Conservation (phyloP, 768 basidiomycete genomes). For the Cystofilobasidium macerans region DNA sequence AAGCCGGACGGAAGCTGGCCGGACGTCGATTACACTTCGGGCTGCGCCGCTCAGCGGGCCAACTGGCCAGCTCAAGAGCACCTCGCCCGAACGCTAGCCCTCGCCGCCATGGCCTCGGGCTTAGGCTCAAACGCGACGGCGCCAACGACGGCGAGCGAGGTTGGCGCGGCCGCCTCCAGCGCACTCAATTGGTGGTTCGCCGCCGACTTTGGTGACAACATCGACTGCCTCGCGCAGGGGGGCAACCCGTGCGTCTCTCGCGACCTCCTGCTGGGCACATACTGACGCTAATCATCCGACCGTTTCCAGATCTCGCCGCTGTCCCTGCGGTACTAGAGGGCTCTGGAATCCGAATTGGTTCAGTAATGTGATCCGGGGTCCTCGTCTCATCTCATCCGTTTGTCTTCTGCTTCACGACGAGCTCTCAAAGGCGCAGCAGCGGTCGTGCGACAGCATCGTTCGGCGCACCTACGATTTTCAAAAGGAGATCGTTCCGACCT, state of each 20-base stretch:
- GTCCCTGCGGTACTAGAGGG: slow-evolving; percentile 44
- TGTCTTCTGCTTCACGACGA: slow-evolving; percentile 49
- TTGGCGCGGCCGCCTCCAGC: slow-evolving; percentile 42
- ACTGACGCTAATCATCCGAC: too few species aligned
- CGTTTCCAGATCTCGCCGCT: not conserved
- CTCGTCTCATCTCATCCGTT: slow-evolving; percentile 48
- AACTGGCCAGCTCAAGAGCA: slow-evolving; percentile 61
- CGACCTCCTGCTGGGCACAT: too few species aligned
- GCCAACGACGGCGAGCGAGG: not conserved
- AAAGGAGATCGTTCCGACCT: slow-evolving; percentile 41
- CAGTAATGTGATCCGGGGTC: slow-evolving; percentile 53
- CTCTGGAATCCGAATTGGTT: slow-evolving; percentile 59
- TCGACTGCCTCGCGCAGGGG: slow-evolving; percentile 49
- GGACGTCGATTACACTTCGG: slow-evolving; percentile 52
- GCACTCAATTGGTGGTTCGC: slow-evolving; percentile 57
- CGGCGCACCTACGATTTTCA: slow-evolving; percentile 47
- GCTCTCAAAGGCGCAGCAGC: slow-evolving; percentile 42
- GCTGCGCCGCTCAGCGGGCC: slow-evolving; percentile 52
- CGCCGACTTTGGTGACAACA: slow-evolving; percentile 47
- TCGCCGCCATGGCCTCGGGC: slow-evolving; percentile 3
- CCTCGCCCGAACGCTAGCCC: slow-evolving; percentile 40
- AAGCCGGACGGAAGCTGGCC: slow-evolving; percentile 31
- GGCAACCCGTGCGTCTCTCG: slow-evolving; percentile 36
- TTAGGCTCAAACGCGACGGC: not conserved
- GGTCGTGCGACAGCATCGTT: slow-evolving; percentile 47